These are phyloP conservation scores for Protomyces arabidopsidicola DNA, from an alignment of 1,139 yeast genomes.

Conservation along the genomic window DNA sequence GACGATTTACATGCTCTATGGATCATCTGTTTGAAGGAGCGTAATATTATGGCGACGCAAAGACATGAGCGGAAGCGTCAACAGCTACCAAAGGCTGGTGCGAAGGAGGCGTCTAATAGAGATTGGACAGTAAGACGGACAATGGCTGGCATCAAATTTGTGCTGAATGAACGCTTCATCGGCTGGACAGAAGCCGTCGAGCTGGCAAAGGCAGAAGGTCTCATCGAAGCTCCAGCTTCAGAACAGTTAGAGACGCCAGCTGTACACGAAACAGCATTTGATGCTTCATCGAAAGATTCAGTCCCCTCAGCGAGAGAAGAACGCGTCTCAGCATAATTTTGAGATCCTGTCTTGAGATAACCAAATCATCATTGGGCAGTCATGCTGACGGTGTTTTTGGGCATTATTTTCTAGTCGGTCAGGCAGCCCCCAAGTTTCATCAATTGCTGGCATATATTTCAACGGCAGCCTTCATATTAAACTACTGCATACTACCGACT, in stretches of 20 bases:
- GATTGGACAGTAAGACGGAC: conserved; percentile 29
- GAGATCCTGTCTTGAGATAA: no score
- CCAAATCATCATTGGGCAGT: no score
- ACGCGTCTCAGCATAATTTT: neutral
- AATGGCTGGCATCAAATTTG: conserved; percentile 31
- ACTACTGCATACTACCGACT: no score
- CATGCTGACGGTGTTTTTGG: no score
- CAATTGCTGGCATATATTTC: no score
- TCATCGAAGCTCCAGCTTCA: neutral
- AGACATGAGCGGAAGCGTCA: conserved; percentile 46
- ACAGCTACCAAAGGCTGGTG: conserved; percentile 3
- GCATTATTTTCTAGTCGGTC: no score
- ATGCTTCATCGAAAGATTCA: neutral
- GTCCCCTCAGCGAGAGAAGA: neutral
- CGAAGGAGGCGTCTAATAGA: neutral
- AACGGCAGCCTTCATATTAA: no score
- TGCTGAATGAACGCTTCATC: conserved; percentile 28
- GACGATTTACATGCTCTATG: conserved; percentile 88
- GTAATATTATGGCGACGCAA: conserved; percentile 77
- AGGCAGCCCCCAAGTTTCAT: no score
- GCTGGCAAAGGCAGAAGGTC: conserved; percentile 22
- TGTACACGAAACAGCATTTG: neutral
- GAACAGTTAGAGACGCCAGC: neutral
- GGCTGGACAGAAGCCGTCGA: conserved; percentile 29
- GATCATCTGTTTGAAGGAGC: conserved; percentile 79